Conservation (phyloP, 768 basidiomycete species). For the Trametes cinnabarina region DNA sequence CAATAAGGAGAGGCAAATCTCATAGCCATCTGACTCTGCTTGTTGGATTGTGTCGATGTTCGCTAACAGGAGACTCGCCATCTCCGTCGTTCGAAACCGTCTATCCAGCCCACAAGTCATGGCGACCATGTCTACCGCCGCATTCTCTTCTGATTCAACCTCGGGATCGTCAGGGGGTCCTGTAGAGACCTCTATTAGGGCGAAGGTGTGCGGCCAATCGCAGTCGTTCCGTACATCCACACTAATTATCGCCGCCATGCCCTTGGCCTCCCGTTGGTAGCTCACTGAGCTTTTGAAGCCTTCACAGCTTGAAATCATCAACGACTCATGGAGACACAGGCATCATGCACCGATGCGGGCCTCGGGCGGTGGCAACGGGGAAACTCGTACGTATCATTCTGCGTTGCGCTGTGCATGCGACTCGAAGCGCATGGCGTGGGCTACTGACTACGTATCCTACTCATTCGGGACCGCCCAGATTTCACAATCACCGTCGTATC, state of each 20-base stretch:
- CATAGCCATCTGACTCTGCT: background rate
- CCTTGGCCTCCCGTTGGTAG: slow-evolving; percentile 37
- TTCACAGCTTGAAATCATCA: slow-evolving; percentile 60
- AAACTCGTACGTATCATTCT: slow-evolving; percentile 66
- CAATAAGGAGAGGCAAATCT: no score
- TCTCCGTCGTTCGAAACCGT: slow-evolving; percentile 21
- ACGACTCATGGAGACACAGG: slow-evolving; percentile 84
- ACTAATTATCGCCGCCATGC: background rate
- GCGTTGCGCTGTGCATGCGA: background rate
- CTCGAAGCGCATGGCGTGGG: background rate
- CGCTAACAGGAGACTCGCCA: slow-evolving; percentile 17
- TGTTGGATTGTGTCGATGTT: slow-evolving; percentile 11
- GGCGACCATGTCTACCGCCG: slow-evolving; percentile 16
- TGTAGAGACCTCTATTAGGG: slow-evolving; percentile 57
- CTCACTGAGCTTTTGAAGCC: slow-evolving; percentile 62
- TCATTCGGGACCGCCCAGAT: slow-evolving; percentile 43
- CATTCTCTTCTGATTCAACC: slow-evolving; percentile 10
- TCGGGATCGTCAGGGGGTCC: slow-evolving; percentile 38
- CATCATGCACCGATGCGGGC: slow-evolving; percentile 82
- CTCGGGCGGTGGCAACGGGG: slow-evolving; percentile 62
- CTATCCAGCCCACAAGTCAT: slow-evolving; percentile 12
- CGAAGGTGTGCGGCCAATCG: slow-evolving; percentile 44
- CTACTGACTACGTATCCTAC: background rate
- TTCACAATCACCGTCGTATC: slow-evolving; percentile 76
- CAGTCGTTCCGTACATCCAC: background rate